Evolutionary conservation across 768 basidiomycete species (phyloP), one percentile per base, ranked within the genome.

Genomic region (Lactarius tabidus): DNA sequence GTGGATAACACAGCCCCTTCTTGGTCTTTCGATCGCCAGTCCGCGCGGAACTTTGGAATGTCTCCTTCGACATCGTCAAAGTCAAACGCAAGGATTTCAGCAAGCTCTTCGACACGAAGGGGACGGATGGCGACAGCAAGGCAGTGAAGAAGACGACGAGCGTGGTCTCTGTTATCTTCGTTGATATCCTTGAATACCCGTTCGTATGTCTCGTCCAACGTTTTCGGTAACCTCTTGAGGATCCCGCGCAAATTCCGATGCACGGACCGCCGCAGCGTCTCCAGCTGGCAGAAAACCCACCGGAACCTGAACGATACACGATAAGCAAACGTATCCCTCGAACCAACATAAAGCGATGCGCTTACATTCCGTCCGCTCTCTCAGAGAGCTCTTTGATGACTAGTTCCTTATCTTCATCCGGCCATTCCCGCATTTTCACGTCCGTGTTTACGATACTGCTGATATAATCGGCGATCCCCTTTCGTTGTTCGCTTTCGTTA

Each of bases 281-380:
- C 48, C 20, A 60, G 33, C 23, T 60, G 59, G n/a, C 48, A 60
- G 9, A 20, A 33, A 28, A 51, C 45, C 43, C 45, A 59, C 0
- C 41, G 43, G 29, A 59, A 59, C 58, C 58, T 59, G 29, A 4
- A 10, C 1, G 12, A 59, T 29, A 26, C 39, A 3, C 14, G 1
- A 35, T 59, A 8, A 45, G 33, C n/a, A 12, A 12, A 20, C n/a
- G 6, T 26, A 28, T 26, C 7, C 18, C 20, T 31, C 28, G 28
- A 18, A 48, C 48, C 15, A n/a, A 29, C 12, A 14, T 14, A 5
- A 57, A 10, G 7, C 38, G 14, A 41, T 15, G 10, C 36, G 39
- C 58, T 33, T 31, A 59, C 58, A 59, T 59, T 12, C 58, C 58
- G 45, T 59, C 14, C 2, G 58, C 58, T n/a, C n/a, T 59, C 0